Percentiles rank a stretch among this genome's conserved stretches.
Evolutionary conservation across 2,329 filamentous ascomycete species (phyloP).

Genomic region (Pseudogymnoascus sp.): DNA sequence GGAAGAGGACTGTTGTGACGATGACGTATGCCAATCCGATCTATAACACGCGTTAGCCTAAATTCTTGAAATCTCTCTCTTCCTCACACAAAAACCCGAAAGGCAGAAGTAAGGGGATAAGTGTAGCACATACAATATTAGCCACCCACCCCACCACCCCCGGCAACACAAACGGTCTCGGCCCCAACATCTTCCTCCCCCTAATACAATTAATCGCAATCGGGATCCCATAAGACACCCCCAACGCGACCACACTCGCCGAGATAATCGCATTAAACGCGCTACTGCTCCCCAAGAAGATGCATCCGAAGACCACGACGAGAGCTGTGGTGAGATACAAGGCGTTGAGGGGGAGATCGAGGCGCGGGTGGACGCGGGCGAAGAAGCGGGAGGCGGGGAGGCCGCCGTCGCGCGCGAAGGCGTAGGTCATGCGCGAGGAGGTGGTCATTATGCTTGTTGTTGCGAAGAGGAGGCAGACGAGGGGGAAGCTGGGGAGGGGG

Average conservation of each 20-base stretch:
- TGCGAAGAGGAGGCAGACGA: slow-evolving; percentile 57
- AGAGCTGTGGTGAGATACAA: slow-evolving; percentile 52
- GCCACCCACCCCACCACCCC: slow-evolving; percentile 49
- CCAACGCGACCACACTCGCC: slow-evolving; percentile 63
- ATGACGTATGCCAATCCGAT: slow-evolving; percentile 49
- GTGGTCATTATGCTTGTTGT: slow-evolving; percentile 59
- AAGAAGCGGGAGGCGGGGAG: slow-evolving; percentile 55
- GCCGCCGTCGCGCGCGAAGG: slow-evolving; percentile 60
- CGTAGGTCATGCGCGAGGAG: slow-evolving; percentile 58
- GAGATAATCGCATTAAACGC: slow-evolving; percentile 68
- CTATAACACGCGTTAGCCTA: slow-evolving; percentile 15
- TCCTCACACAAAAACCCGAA: too few relatives aligned
- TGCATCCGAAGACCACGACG: slow-evolving; percentile 59
- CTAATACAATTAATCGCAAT: slow-evolving; percentile 61
- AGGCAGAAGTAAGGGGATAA: neutral
- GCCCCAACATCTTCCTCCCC: slow-evolving; percentile 55
- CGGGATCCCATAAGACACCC: slow-evolving; percentile 61
- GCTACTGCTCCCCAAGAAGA: slow-evolving; percentile 59
- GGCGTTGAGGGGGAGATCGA: slow-evolving; percentile 60
- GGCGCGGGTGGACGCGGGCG: slow-evolving; percentile 50
- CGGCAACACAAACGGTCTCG: slow-evolving; percentile 49
- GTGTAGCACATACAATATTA: slow-evolving; percentile 41
- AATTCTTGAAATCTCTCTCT: too few relatives aligned
- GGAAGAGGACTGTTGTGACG: slow-evolving; percentile 55
- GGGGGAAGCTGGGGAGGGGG: slow-evolving; percentile 47